Evolutionary conservation across 139 green algal genomes (phyloP), one percentile per base, ranked within the genome.

Genomic region (Yamagishiella unicocca): DNA sequence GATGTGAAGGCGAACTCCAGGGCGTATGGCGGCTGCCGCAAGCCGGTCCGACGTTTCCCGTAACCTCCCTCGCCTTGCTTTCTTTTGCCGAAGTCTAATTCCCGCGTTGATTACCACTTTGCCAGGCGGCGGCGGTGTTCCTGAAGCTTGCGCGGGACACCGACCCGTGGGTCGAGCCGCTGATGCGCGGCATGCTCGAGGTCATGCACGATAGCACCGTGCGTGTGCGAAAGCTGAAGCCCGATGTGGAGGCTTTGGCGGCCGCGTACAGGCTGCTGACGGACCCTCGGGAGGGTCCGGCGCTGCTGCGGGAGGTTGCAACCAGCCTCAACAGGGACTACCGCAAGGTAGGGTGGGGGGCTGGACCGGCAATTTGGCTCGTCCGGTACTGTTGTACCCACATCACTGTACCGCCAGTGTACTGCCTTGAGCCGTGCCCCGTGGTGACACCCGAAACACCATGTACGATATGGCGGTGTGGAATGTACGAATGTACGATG

Each of bases 111-210:
- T 53, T n/a, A 76, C 33, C 38, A 27, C 38, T 17, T 7, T 75
- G n/a, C 8, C 40, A 83, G 76, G 76, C 76, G 35, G 53, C 53
- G 2, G 35, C 50, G 10, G 53, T 83, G 54, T 21, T 83, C 22
- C 24, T 38, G 8, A 21, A 24, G 53, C 7, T 71, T 2, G 70
- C 70, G 2, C 24, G 35, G 50, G n/a, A 74, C 55, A 29, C n/a
- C 7, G 79, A 85, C 35, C 40, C 79, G 12, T 85, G 79, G 79
- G 61, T 66, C 58, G 80, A 66, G 43, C 38, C 43, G 5, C 45
- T 86, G 42, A 42, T 86, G n/a, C 43, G 64, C 31, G 80, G 62
- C 80, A 86, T 86, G 80, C 10, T 86, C 43, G 62, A 86, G 64
- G 80, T 78, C 14, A 86, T 86, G 80, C 80, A 86, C 61, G 80